Evolutionary conservation across 2,329 filamentous ascomycete species (phyloP).

Genomic region (Trichoderma simmonsii): DNA sequence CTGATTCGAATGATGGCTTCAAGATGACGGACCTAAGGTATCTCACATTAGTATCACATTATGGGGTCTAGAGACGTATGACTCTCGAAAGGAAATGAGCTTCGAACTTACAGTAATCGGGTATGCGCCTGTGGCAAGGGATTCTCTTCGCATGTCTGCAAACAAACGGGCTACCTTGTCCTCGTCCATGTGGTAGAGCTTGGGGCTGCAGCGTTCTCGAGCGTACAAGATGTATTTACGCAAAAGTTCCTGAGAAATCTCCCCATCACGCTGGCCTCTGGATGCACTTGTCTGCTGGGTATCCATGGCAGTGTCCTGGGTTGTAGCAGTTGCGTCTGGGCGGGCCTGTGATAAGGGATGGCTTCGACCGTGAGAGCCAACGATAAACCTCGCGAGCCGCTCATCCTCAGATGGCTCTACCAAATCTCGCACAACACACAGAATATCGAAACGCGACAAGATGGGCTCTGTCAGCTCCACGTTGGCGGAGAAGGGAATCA

Average conservation of each 20-base stretch:
- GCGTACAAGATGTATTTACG: conserved; percentile 97
- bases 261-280: conserved; percentile 43
- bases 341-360: conserved; percentile 62
- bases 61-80: neutral
- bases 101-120: conserved; percentile 80
- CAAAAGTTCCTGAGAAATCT: conserved; percentile 86
- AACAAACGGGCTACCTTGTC: conserved; percentile 95
- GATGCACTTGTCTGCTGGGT: conserved; percentile 31
- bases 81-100: neutral
- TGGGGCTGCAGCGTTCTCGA: conserved; percentile 81
- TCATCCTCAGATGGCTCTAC: conserved; percentile 93
- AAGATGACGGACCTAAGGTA: conserved; percentile 78
- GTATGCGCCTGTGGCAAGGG: conserved; percentile 89
- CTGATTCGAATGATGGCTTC: conserved; percentile 96
- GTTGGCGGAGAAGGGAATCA: conserved; percentile 92
- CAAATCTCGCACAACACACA: conserved; percentile 93
- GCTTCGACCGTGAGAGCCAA: conserved; percentile 87
- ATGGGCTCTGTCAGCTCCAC: conserved; percentile 97
- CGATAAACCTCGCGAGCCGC: conserved; percentile 88
- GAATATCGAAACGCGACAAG: conserved; percentile 93
- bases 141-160: conserved; percentile 93
- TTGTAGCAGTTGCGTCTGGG: conserved; percentile 22
- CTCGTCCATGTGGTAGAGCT: conserved; percentile 95
- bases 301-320: conserved; percentile 45
- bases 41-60: conserved; percentile 2